Percentiles rank a stretch among this genome's conserved stretches.
These are phyloP conservation scores for Saccharomycopsis sp. DNA, from an alignment of 805 yeast species.

Conservation along the genomic window DNA sequence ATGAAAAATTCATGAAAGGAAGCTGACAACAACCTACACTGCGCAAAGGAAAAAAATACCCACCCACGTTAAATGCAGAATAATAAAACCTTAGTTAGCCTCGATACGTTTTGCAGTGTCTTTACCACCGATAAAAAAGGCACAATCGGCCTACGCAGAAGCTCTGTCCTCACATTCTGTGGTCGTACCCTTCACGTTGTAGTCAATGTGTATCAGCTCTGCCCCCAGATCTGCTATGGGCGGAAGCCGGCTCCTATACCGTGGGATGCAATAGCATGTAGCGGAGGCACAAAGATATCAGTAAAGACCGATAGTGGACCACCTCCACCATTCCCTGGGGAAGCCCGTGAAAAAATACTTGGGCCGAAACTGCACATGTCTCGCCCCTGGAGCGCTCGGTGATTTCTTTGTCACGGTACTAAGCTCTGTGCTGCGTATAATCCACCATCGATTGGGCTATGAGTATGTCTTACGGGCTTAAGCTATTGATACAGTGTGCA, in stretches of 20 bases:
- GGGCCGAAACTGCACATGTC: too few species aligned
- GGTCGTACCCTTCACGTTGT: too few species aligned
- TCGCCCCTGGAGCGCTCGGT: too few species aligned
- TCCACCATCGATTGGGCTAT: not conserved
- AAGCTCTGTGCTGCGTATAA: not conserved
- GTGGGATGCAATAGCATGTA: not conserved
- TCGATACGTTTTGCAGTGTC: too few species aligned
- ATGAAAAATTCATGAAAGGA: constrained; percentile 3
- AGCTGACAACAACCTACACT: not conserved
- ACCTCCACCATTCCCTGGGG: not conserved
- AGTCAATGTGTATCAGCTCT: too few species aligned
- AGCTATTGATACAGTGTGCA: not conserved
- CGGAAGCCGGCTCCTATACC: not conserved
- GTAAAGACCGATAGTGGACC: not conserved
- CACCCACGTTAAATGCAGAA: not conserved
- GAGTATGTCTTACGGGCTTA: not conserved
- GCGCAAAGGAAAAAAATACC: not conserved
- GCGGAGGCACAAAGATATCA: not conserved
- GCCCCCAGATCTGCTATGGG: too few species aligned
- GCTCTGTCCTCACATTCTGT: too few species aligned
- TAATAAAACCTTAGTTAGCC: not conserved
- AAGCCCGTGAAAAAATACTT: too few species aligned
- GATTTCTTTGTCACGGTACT: not conserved
- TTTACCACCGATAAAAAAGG: not conserved
- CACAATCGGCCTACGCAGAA: not conserved